A percentile compares a stretch with the other conserved stretches of the same genome.
Conservation (phyloP, 169 alveolate species). For the Cryptosporidium muris region DNA sequence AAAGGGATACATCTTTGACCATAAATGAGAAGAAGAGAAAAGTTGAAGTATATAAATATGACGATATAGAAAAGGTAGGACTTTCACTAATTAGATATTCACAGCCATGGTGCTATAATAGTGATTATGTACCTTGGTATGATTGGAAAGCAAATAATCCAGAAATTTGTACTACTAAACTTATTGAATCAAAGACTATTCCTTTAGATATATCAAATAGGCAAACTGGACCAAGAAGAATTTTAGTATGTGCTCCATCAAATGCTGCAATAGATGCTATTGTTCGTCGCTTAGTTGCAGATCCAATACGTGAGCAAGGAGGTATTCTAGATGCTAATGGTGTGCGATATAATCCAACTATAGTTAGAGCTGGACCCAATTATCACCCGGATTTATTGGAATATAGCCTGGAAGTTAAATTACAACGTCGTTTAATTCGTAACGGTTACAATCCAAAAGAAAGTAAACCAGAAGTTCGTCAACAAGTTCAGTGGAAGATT, state of each 20-base stretch:
- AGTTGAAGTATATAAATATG: not conserved
- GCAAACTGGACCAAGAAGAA: slow-evolving; percentile 67
- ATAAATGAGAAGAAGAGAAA: not conserved
- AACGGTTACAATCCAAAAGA: slow-evolving; percentile 62
- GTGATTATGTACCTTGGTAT: slow-evolving; percentile 66
- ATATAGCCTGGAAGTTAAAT: slow-evolving; percentile 85
- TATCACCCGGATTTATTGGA: slow-evolving; percentile 86
- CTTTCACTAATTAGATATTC: slow-evolving; percentile 7
- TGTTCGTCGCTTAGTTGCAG: slow-evolving; percentile 84
- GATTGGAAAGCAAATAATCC: slow-evolving; percentile 33
- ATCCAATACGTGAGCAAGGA: slow-evolving; percentile 78
- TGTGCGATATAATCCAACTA: slow-evolving; percentile 75
- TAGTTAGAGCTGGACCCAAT: slow-evolving; percentile 91
- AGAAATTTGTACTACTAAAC: not conserved
- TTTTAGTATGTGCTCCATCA: slow-evolving; percentile 98
- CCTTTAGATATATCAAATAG: slow-evolving; percentile 42
- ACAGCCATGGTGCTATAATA: slow-evolving; percentile 58
- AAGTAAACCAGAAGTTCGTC: slow-evolving; percentile 45
- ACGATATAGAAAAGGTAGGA: not conserved
- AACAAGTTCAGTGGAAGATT: slow-evolving; percentile 76
- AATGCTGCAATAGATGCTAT: slow-evolving; percentile 99
- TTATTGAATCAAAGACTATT: slow-evolving; percentile 21
- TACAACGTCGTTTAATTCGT: slow-evolving; percentile 76
- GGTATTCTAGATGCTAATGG: slow-evolving; percentile 89
- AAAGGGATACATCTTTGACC: not conserved